Evolutionary conservation across 2,329 filamentous ascomycete genomes (phyloP).

Genomic region (Pseudocercospora crystallina): DNA sequence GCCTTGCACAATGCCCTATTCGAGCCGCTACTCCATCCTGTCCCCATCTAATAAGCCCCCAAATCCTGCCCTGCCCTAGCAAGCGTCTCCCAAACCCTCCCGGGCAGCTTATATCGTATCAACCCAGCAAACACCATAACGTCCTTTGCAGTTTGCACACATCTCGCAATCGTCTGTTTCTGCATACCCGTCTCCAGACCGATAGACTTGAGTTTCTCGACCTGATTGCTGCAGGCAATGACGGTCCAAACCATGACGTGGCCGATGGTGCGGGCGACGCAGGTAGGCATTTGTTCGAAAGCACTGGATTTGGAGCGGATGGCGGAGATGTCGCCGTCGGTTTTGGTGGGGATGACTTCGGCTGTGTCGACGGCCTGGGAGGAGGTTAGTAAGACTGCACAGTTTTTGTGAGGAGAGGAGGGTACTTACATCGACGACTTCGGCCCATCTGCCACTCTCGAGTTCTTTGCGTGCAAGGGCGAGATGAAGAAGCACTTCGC

Average conservation of each 20-base stretch:
- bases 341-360: constrained; percentile 76
- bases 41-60: constrained; percentile 33
- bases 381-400: constrained; percentile 6
- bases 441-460: constrained; percentile 58
- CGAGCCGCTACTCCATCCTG: not conserved
- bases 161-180: constrained; percentile 62
- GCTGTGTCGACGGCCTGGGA: constrained; percentile 44
- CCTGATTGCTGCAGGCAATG: constrained; percentile 76
- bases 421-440: constrained; percentile 63
- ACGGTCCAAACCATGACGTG: constrained; percentile 94
- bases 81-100: constrained; percentile 82
- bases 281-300: constrained; percentile 74
- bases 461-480: constrained; percentile 61
- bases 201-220: constrained; percentile 66
- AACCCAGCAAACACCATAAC: constrained; percentile 91
- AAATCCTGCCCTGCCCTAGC: constrained; percentile 74
- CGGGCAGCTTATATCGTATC: constrained; percentile 85
- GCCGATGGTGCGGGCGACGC: constrained; percentile 85
- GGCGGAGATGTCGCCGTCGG: constrained; percentile 69
- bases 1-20: not conserved
- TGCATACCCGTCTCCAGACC: constrained; percentile 64
- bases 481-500: constrained; percentile 60
- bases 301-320: constrained; percentile 79
- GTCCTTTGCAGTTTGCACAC: constrained; percentile 81
- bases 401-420: not conserved